Evolutionary conservation across 805 yeast genomes (phyloP).

Genomic region (Blastobotrys attinorum): DNA sequence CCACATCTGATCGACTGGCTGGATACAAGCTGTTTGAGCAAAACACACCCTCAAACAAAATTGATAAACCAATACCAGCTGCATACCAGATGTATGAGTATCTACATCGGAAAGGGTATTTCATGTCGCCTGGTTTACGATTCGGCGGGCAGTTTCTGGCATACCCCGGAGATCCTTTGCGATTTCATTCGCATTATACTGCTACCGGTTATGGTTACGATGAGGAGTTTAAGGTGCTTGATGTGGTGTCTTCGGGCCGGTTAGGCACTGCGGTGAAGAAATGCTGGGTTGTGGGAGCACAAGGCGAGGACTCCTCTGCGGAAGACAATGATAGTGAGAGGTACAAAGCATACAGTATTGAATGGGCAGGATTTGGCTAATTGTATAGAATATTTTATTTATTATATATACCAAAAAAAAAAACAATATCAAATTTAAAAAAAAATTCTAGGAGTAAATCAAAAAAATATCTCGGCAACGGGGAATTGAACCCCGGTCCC

Average conservation of each 20-base stretch:
- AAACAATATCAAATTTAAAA: neutral
- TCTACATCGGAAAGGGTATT: constrained; percentile 41
- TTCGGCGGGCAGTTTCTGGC: constrained; percentile 87
- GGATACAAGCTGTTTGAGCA: constrained; percentile 10
- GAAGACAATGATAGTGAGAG: constrained; percentile 20
- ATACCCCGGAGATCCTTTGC: constrained; percentile 90
- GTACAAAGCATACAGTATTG: constrained; percentile 56
- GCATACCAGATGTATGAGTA: constrained; percentile 33
- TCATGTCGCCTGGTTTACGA: constrained; percentile 73
- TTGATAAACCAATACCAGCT: constrained; percentile 6
- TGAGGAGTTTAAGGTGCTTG: constrained; percentile 47
- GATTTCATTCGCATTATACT: constrained; percentile 82
- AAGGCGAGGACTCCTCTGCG: too few relatives aligned
- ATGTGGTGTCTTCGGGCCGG: constrained; percentile 77
- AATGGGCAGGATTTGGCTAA: constrained; percentile 95
- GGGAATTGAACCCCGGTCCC: constrained; percentile 12
- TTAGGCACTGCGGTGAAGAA: constrained; percentile 90
- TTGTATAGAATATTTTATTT: neutral
- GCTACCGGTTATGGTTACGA: constrained; percentile 45
- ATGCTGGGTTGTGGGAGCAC: constrained; percentile 50
- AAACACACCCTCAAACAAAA: neutral
- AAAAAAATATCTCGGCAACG: constrained; percentile 7
- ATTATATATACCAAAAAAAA: neutral
- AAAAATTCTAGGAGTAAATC: neutral
- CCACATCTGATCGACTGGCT: constrained; percentile 10